phyloP scores from a whole-genome alignment of 345 rosid genomes.

The Ceriops tagal region DNA sequence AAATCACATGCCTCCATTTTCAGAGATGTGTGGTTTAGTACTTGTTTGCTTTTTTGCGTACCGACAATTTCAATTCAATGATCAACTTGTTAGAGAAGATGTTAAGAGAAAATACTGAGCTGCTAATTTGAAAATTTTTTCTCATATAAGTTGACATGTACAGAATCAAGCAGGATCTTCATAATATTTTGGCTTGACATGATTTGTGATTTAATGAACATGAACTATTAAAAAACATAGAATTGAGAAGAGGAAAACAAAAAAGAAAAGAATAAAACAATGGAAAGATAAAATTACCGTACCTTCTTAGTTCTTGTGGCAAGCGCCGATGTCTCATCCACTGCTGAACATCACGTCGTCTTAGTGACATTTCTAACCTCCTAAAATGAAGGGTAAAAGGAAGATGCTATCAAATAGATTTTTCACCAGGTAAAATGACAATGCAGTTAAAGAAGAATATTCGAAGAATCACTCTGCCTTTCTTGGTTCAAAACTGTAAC shows the following conservation, averaged over 20 bases:
- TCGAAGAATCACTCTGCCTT: no score
- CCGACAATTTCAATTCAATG: neutral
- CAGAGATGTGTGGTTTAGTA: no score
- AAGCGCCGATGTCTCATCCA: conserved; percentile 94
- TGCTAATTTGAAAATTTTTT: no score
- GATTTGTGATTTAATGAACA: neutral
- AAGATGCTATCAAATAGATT: neutral
- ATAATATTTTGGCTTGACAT: neutral
- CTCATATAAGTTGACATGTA: no score
- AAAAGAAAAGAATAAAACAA: neutral
- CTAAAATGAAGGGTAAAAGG: conserved; percentile 33
- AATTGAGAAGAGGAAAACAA: neutral
- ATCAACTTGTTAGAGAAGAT: neutral
- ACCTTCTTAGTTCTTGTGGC: conserved; percentile 68
- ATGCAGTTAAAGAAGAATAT: neutral
- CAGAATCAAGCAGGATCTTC: neutral
- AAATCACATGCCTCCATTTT: no score
- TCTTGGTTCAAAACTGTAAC: no score
- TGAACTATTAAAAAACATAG: neutral
- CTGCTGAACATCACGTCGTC: conserved; percentile 86
- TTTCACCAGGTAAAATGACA: conserved; percentile 2
- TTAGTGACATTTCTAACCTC: conserved; percentile 76
- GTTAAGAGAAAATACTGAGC: no score
- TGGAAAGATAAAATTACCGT: neutral
- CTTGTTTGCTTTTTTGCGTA: neutral